Conservation (phyloP, 164 flowering plant genomes). For the Magnolia kwangsiensis region DNA sequence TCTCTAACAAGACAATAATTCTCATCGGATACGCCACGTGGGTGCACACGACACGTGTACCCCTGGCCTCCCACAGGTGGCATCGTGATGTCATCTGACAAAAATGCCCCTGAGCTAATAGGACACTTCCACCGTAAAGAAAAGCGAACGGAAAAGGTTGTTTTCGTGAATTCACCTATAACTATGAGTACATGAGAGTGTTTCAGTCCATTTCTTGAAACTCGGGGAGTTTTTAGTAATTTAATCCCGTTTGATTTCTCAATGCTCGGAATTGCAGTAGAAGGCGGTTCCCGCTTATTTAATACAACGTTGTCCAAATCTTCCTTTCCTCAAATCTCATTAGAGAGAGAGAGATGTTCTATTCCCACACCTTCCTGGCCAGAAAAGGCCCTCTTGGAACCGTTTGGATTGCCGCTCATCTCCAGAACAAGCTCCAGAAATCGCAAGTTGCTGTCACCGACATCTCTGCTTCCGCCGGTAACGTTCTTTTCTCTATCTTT, state of each 20-base stretch:
- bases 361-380: constrained; percentile 69
- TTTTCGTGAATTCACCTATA: neutral
- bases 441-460: constrained; percentile 52
- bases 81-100: too few relatives aligned
- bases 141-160: neutral
- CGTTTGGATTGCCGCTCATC: constrained; percentile 90
- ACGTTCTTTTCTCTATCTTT: neutral
- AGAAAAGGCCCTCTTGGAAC: constrained; percentile 79
- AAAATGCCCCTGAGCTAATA: neutral
- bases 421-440: constrained; percentile 64
- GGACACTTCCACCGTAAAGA: too few relatives aligned
- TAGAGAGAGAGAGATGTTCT: constrained; percentile 48
- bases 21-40: too few relatives aligned
- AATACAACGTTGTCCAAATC: neutral
- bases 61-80: too few relatives aligned
- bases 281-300: neutral
- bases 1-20: too few relatives aligned
- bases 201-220: neutral
- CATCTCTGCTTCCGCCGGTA: constrained; percentile 69
- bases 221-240: neutral
- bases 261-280: neutral
- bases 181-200: neutral
- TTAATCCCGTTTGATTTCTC: neutral
- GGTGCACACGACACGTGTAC: too few relatives aligned
- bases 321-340: neutral